Evolutionary conservation across 768 basidiomycete species (phyloP).

Genomic region (Pleurotus citrinopileatus): DNA sequence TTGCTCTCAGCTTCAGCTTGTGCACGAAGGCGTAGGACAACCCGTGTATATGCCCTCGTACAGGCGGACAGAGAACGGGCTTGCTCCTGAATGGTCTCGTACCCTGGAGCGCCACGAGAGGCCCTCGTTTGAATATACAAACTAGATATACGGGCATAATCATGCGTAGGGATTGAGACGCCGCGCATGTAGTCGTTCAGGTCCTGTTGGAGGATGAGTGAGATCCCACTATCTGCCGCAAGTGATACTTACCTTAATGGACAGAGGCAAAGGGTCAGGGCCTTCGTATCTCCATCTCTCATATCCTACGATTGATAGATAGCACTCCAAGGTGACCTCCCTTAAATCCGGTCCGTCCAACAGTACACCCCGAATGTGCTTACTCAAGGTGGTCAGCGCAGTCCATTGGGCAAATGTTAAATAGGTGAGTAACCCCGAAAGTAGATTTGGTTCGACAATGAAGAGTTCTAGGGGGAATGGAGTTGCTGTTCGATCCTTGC

Average conservation of each 20-base stretch:
- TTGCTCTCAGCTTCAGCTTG: constrained; percentile 66
- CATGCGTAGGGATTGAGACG: constrained; percentile 71
- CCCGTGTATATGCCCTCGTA: constrained; percentile 74
- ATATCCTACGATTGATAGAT: constrained; percentile 72
- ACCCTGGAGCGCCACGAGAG: constrained; percentile 38
- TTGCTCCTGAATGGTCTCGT: constrained; percentile 36
- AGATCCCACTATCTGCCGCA: neutral
- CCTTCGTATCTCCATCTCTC: constrained; percentile 58
- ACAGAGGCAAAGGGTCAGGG: constrained; percentile 60
- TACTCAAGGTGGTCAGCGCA: constrained; percentile 53
- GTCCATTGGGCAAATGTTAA: constrained; percentile 77
- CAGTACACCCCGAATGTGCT: constrained; percentile 46
- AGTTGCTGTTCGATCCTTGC: constrained; percentile 18
- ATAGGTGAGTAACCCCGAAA: constrained; percentile 53
- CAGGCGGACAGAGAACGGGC: constrained; percentile 56
- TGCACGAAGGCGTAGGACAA: constrained; percentile 72
- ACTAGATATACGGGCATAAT: constrained; percentile 61
- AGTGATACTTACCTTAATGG: constrained; percentile 54
- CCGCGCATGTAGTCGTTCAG: constrained; percentile 78
- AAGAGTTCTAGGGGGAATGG: constrained; percentile 56
- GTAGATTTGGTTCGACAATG: constrained; percentile 48
- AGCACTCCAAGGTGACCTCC: constrained; percentile 69
- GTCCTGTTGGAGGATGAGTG: constrained; percentile 43
- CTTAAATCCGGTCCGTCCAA: constrained; percentile 47
- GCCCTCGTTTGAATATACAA: constrained; percentile 51